phyloP scores from a whole-genome alignment of 148 eudicot genomes.

The Vaccinium macrocarpon region DNA sequence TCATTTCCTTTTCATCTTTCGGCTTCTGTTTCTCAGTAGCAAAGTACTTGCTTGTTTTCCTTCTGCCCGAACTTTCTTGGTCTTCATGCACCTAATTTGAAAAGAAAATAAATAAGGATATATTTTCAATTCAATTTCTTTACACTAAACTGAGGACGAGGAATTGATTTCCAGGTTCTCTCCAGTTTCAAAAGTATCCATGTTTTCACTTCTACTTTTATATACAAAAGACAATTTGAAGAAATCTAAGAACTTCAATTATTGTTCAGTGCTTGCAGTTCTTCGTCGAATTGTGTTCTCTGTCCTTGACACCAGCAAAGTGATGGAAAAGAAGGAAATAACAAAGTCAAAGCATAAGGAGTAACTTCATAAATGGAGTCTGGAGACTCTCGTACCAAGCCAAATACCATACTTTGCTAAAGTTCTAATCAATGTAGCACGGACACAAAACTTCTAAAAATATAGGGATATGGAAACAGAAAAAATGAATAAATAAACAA shows the following conservation, averaged over 20 bases:
- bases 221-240: background rate
- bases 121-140: background rate
- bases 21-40: constrained; percentile 51
- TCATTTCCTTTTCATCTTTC: constrained; percentile 49
- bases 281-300: background rate
- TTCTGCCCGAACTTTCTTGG: constrained; percentile 60
- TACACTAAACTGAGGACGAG: background rate
- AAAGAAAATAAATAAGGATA: background rate
- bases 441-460: background rate
- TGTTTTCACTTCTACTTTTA: background rate
- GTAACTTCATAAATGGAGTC: background rate
- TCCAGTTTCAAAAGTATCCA: background rate
- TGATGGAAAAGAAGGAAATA: background rate
- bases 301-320: background rate
- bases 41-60: constrained; percentile 91
- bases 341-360: background rate
- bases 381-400: background rate
- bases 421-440: background rate
- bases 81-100: constrained; percentile 41
- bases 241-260: background rate
- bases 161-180: background rate
- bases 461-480: background rate
- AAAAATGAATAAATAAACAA: background rate
- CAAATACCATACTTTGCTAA: background rate
- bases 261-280: background rate